A percentile compares a stretch with the other conserved stretches of the same genome.
These are phyloP conservation scores for Stagonosporopsis tanaceti DNA, from an alignment of 2,329 filamentous ascomycete species.

Conservation along the genomic window DNA sequence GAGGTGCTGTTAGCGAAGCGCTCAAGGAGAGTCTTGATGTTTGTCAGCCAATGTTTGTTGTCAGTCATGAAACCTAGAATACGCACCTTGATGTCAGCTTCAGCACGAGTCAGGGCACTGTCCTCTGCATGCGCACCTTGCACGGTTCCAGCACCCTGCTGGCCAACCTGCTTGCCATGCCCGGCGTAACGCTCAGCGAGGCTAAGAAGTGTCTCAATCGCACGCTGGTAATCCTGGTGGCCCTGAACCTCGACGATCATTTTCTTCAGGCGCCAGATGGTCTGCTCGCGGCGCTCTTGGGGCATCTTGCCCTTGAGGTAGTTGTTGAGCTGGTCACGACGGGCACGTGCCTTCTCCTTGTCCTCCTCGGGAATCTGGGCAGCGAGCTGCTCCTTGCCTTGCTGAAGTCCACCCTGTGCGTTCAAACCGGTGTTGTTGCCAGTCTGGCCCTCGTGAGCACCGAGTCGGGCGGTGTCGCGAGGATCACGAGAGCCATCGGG, in stretches of 20 bases:
- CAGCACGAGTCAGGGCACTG: slow-evolving; percentile 72
- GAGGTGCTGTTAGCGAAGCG: slow-evolving; percentile 96
- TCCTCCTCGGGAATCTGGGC: slow-evolving; percentile 71
- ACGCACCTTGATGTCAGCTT: slow-evolving; percentile 78
- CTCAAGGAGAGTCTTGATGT: slow-evolving; percentile 79
- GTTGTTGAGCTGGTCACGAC: slow-evolving; percentile 65
- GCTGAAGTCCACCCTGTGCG: slow-evolving; percentile 58
- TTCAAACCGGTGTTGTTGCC: slow-evolving; percentile 60
- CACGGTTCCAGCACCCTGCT: slow-evolving; percentile 72
- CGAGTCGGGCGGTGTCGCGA: slow-evolving; percentile 61
- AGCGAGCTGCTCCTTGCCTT: slow-evolving; percentile 65
- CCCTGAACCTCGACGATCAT: slow-evolving; percentile 97
- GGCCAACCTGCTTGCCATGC: slow-evolving; percentile 72
- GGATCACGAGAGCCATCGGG: slow-evolving; percentile 64
- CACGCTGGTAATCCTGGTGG: slow-evolving; percentile 90
- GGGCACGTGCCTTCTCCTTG: slow-evolving; percentile 53
- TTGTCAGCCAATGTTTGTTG: slow-evolving; percentile 59
- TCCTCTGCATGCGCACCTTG: slow-evolving; percentile 75
- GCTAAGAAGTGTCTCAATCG: slow-evolving; percentile 84
- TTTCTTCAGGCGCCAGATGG: slow-evolving; percentile 93
- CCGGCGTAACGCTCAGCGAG: slow-evolving; percentile 85
- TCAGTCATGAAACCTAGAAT: slow-evolving; percentile 49
- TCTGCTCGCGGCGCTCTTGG: slow-evolving; percentile 89
- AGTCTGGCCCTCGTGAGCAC: slow-evolving; percentile 59
- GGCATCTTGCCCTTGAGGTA: slow-evolving; percentile 90